Evolutionary conservation across 1,284 basidiomycete species (phyloP).

Genomic region (Taiwanofungus camphoratus): DNA sequence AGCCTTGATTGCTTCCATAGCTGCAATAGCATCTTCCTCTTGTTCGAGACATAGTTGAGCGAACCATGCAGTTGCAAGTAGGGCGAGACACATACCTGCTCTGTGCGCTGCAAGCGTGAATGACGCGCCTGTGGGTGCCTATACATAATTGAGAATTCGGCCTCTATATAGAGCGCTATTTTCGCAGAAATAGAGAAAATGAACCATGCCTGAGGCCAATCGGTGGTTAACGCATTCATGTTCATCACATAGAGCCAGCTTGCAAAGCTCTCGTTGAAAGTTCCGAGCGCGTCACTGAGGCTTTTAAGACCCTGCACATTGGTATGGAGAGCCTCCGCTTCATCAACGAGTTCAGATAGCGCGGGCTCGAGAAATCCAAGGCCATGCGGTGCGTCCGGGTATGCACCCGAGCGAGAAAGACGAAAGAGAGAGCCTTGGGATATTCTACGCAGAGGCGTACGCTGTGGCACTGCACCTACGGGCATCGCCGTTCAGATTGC

Average conservation of each 20-base stretch:
- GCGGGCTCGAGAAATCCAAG: constrained; percentile 84
- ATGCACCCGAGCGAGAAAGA: constrained; percentile 68
- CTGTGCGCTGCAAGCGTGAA: constrained; percentile 53
- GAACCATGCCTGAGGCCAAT: constrained; percentile 77
- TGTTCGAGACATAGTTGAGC: background rate
- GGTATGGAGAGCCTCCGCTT: constrained; percentile 72
- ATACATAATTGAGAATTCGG: background rate
- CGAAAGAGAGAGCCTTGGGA: constrained; percentile 88
- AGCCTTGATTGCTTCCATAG: constrained; percentile 23
- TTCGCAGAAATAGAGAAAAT: background rate
- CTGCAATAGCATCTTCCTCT: constrained; percentile 31
- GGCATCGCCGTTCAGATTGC: too few species aligned
- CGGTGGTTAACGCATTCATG: constrained; percentile 90
- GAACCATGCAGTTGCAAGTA: background rate
- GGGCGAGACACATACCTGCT: constrained; percentile 41
- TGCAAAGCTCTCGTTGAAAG: constrained; percentile 92
- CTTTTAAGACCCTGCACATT: constrained; percentile 71
- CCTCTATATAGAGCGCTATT: background rate
- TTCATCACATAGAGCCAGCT: constrained; percentile 89
- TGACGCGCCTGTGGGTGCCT: constrained; percentile 64
- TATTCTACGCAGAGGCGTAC: constrained; percentile 82
- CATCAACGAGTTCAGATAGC: constrained; percentile 82
- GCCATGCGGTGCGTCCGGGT: constrained; percentile 72
- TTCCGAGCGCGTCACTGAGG: constrained; percentile 72
- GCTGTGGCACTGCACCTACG: constrained; percentile 33